Conservation (phyloP, 2,329 filamentous ascomycete genomes). For the Amphichorda felina region DNA sequence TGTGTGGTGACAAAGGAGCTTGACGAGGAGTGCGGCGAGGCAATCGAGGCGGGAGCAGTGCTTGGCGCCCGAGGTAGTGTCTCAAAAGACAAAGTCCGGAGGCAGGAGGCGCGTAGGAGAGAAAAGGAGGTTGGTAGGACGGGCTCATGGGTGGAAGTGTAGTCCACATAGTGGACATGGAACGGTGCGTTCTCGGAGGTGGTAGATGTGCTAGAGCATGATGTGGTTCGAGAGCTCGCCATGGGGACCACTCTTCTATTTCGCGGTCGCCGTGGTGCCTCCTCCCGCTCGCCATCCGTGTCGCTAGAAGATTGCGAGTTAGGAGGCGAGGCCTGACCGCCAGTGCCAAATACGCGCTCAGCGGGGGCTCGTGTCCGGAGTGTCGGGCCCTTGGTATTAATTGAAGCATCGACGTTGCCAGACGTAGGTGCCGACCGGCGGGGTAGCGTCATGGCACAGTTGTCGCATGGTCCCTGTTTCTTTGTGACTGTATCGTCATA, state of each 20-base stretch:
- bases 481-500: conserved; percentile 56
- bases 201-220: conserved; percentile 42
- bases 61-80: conserved; percentile 45
- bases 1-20: conserved; percentile 43
- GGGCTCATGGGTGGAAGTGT: conserved; percentile 57
- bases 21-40: conserved; percentile 1
- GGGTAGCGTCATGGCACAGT: conserved; percentile 56
- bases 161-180: conserved; percentile 55
- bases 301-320: conserved; percentile 39
- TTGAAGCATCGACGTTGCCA: conserved; percentile 14
- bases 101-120: conserved; percentile 53
- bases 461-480: conserved; percentile 53
- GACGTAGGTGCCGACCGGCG: conserved; percentile 14
- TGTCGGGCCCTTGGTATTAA: conserved; percentile 38
- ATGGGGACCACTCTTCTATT: conserved; percentile 31
- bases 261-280: conserved; percentile 22
- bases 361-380: conserved; percentile 49
- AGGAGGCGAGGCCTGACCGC: conserved; percentile 35
- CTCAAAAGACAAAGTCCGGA: conserved; percentile 55
- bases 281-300: conserved; percentile 40
- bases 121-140: conserved; percentile 50
- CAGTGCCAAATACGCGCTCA: conserved; percentile 41
- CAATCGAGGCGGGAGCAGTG: conserved; percentile 15
- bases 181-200: conserved; percentile 29
- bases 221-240: conserved; percentile 29